Evolutionary conservation across 2,329 filamentous ascomycete genomes (phyloP).

Genomic region (Lachnellula willkommii): DNA sequence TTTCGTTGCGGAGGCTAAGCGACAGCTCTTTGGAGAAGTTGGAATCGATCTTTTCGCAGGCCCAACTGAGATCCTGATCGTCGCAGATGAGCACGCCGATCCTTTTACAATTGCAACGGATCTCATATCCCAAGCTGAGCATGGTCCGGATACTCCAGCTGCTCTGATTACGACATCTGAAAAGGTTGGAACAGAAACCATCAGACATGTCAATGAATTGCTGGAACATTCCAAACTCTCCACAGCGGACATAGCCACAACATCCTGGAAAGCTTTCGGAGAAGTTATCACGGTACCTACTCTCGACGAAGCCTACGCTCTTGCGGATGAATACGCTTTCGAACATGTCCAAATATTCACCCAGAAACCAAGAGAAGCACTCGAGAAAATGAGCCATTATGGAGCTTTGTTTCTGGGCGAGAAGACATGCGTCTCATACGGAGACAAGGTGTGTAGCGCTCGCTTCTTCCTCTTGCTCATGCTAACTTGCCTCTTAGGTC

Average conservation of each 20-base stretch:
- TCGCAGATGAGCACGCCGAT: constrained; percentile 44
- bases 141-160: constrained; percentile 47
- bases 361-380: constrained; percentile 39
- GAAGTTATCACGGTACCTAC: constrained; percentile 41
- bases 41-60: constrained; percentile 51
- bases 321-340: constrained; percentile 44
- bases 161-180: constrained; percentile 45
- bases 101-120: constrained; percentile 42
- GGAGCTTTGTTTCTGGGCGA: constrained; percentile 47
- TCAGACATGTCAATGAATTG: constrained; percentile 35
- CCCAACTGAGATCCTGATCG: constrained; percentile 47
- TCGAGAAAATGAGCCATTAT: constrained; percentile 47
- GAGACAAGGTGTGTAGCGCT: constrained; percentile 40
- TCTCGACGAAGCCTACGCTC: constrained; percentile 38
- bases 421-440: constrained; percentile 48
- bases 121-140: constrained; percentile 45
- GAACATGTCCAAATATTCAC: constrained; percentile 51
- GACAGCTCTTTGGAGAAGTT: constrained; percentile 48
- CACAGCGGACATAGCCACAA: constrained; percentile 39
- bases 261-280: constrained; percentile 42
- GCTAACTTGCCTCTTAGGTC: constrained; percentile 31
- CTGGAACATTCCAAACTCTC: constrained; percentile 34
- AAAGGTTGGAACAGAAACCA: constrained; percentile 35
- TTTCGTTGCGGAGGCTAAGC: constrained; percentile 50
- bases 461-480: not conserved